These are phyloP conservation scores for Cercospora sp. DNA, from an alignment of 2,329 filamentous ascomycete species.

Conservation along the genomic window DNA sequence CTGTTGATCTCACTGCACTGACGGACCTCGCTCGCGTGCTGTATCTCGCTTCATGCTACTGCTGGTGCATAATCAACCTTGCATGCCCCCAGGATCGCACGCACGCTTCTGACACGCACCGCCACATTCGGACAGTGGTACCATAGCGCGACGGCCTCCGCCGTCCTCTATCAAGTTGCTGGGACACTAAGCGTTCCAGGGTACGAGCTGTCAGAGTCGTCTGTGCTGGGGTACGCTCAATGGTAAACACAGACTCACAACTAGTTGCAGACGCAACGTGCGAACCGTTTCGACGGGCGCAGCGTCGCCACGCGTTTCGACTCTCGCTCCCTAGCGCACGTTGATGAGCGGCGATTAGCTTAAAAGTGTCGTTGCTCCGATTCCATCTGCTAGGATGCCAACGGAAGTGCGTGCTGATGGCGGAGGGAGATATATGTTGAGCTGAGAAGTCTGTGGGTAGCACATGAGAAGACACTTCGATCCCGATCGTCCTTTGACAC, in stretches of 20 bases:
- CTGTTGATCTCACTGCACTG: not conserved
- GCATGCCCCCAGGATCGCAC: not conserved
- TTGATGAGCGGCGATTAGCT: not conserved
- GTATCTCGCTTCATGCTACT: not conserved
- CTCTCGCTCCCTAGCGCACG: not conserved
- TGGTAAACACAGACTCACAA: not conserved
- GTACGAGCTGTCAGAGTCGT: not conserved
- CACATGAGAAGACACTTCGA: not conserved
- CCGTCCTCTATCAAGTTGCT: not conserved
- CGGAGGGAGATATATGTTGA: not conserved
- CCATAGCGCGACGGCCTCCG: not conserved
- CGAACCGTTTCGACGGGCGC: constrained; percentile 1
- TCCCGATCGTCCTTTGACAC: not conserved
- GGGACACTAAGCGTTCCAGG: constrained; percentile 1
- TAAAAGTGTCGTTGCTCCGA: not conserved
- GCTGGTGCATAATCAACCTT: not conserved
- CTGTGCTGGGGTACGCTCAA: not conserved
- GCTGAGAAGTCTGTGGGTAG: not conserved
- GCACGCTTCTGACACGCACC: not conserved
- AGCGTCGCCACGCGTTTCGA: not conserved
- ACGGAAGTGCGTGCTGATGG: not conserved
- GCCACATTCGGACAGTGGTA: not conserved
- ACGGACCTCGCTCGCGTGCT: not conserved
- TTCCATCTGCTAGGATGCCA: not conserved
- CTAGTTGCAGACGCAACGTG: not conserved